phyloP scores from a whole-genome alignment of 768 basidiomycete species.

The Collybia sordida region DNA sequence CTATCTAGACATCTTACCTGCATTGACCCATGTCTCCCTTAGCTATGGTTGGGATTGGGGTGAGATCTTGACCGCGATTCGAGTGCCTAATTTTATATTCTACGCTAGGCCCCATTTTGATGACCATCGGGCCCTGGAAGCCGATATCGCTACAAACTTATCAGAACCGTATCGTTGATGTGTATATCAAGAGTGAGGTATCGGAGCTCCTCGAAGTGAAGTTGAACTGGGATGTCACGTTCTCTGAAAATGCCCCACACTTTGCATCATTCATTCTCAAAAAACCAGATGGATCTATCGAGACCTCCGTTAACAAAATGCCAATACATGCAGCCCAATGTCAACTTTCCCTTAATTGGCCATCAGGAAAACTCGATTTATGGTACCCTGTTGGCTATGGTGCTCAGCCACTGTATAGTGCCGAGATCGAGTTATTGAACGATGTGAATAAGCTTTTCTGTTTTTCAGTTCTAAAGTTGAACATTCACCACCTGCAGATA shows the following conservation, averaged over 20 bases:
- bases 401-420: constrained; percentile 72
- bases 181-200: constrained; percentile 61
- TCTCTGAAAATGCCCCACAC: constrained; percentile 37
- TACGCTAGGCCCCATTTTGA: constrained; percentile 68
- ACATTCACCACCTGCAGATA: constrained; percentile 28
- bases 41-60: constrained; percentile 95
- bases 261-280: constrained; percentile 50
- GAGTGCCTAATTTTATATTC: constrained; percentile 1
- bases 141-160: constrained; percentile 75
- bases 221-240: constrained; percentile 43
- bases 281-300: constrained; percentile 45
- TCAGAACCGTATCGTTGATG: constrained; percentile 57
- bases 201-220: constrained; percentile 53
- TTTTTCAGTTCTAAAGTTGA: background rate
- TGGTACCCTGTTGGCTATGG: constrained; percentile 92
- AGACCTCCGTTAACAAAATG: constrained; percentile 37
- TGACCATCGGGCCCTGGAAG: constrained; percentile 90
- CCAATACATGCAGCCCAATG: constrained; percentile 33
- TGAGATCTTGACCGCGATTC: constrained; percentile 17
- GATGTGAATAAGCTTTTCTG: constrained; percentile 35
- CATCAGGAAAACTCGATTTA: constrained; percentile 58
- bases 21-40: background rate
- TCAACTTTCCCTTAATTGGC: constrained; percentile 47
- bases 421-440: constrained; percentile 55
- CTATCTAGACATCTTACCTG: background rate